A percentile compares a stretch with the other conserved stretches of the same genome.
These are phyloP conservation scores for Sambucus nigra DNA, from an alignment of 129 eudicot genomes.

Conservation along the genomic window DNA sequence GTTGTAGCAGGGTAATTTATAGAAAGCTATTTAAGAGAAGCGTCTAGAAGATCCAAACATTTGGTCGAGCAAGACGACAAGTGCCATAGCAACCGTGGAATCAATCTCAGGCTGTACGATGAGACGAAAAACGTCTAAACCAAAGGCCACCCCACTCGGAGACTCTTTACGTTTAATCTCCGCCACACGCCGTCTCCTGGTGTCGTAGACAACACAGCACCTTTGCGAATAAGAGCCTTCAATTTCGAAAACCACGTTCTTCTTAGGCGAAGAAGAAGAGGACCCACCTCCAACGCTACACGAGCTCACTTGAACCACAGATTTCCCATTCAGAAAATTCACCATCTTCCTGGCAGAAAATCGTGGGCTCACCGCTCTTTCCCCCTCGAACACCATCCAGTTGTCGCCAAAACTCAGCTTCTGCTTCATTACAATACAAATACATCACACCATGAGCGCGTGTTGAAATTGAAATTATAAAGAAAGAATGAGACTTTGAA, in stretches of 20 bases:
- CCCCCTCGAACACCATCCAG: slow-evolving; percentile 62
- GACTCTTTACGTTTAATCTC: slow-evolving; percentile 66
- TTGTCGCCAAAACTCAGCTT: slow-evolving; percentile 46
- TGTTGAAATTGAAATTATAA: neutral
- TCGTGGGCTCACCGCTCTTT: slow-evolving; percentile 33
- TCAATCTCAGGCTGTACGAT: slow-evolving; percentile 41
- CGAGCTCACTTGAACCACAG: slow-evolving; percentile 42
- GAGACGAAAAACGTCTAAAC: slow-evolving; percentile 51
- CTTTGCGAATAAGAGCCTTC: slow-evolving; percentile 56
- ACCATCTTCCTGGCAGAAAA: slow-evolving; percentile 36
- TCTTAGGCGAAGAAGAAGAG: slow-evolving; percentile 14
- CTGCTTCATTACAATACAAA: slow-evolving; percentile 22
- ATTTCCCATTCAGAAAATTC: slow-evolving; percentile 27
- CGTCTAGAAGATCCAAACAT: slow-evolving; percentile 35
- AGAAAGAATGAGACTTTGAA: too few relatives aligned
- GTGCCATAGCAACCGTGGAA: slow-evolving; percentile 44
- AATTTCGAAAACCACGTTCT: slow-evolving; percentile 30
- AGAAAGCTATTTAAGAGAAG: neutral
- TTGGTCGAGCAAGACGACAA: slow-evolving; percentile 57
- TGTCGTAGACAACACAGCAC: slow-evolving; percentile 35
- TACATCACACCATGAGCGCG: neutral
- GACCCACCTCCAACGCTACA: neutral
- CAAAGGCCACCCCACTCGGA: slow-evolving; percentile 41
- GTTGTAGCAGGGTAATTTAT: neutral
- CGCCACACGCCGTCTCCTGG: slow-evolving; percentile 40